Conservation (phyloP, 1,284 basidiomycete species). For the Melampsora allii-populina region DNA sequence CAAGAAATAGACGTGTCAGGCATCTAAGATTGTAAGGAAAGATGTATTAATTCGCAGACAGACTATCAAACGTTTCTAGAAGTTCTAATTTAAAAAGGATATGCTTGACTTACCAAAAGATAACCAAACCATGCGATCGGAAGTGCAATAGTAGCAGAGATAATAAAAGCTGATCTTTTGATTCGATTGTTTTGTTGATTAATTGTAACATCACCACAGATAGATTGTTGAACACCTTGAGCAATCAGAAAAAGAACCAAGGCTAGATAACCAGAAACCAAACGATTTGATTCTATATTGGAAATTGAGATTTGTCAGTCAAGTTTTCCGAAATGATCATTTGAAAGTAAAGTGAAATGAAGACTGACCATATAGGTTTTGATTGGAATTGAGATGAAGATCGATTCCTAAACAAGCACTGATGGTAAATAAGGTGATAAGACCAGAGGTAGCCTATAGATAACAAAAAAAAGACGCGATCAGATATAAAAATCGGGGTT, state of each 20-base stretch:
- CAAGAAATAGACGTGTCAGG: not conserved
- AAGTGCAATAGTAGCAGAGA: not conserved
- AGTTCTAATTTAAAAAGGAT: not conserved
- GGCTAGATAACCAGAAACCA: conserved; percentile 1
- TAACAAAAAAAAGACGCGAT: not conserved
- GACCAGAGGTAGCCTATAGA: not conserved
- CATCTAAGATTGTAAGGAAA: too few relatives aligned
- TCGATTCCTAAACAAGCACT: conserved; percentile 8
- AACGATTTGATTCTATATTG: not conserved
- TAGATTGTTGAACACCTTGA: not conserved
- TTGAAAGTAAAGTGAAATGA: too few relatives aligned
- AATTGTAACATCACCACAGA: not conserved
- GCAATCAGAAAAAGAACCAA: not conserved
- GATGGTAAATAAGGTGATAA: not conserved
- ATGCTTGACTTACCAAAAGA: not conserved
- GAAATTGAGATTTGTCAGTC: not conserved
- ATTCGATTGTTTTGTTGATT: not conserved
- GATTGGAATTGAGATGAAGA: conserved; percentile 4
- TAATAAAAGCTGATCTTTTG: not conserved
- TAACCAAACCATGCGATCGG: not conserved
- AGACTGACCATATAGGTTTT: not conserved
- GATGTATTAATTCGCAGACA: too few relatives aligned
- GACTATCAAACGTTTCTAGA: not conserved
- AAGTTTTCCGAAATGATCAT: not conserved
- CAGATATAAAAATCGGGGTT: not conserved